Evolutionary conservation across 2,329 filamentous ascomycete genomes (phyloP).

Genomic region (Hypoxylon sp.): DNA sequence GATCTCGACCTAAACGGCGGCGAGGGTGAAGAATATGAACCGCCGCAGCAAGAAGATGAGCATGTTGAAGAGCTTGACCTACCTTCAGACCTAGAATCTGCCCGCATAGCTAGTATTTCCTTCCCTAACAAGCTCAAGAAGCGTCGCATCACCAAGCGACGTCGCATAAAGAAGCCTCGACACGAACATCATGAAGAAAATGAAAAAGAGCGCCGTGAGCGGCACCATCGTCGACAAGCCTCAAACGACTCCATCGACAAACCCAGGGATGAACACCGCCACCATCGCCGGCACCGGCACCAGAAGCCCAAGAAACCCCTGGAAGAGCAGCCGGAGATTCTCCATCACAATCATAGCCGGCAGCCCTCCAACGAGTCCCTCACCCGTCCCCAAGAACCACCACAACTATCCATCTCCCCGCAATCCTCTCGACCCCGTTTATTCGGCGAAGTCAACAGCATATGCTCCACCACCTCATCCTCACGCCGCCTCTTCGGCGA

Average conservation of each 20-base stretch:
- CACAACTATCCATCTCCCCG: conserved; percentile 45
- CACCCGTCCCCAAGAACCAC: conserved; percentile 38
- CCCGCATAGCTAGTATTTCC: conserved; percentile 53
- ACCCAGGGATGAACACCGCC: conserved; percentile 42
- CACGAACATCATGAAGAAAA: conserved; percentile 49
- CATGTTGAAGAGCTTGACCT: conserved; percentile 53
- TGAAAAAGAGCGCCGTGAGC: conserved; percentile 33
- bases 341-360: conserved; percentile 47
- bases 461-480: conserved; percentile 48
- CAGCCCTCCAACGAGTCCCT: conserved; percentile 48
- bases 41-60: conserved; percentile 51
- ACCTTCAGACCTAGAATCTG: conserved; percentile 54
- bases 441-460: conserved; percentile 54
- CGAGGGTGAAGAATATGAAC: conserved; percentile 52
- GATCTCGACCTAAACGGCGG: conserved; percentile 54
- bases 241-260: conserved; percentile 47
- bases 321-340: conserved; percentile 43
- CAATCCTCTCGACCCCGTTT: conserved; percentile 48
- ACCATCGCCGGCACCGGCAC: conserved; percentile 48
- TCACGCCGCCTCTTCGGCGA: conserved; percentile 54
- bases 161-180: conserved; percentile 51
- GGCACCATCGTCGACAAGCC: conserved; percentile 36
- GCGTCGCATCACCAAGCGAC: conserved; percentile 56
- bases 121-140: conserved; percentile 56
- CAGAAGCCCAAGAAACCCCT: conserved; percentile 48